Evolutionary conservation across 2,329 filamentous ascomycete genomes (phyloP), one percentile per base, ranked within the genome.

Genomic region (Exophiala calicioides): DNA sequence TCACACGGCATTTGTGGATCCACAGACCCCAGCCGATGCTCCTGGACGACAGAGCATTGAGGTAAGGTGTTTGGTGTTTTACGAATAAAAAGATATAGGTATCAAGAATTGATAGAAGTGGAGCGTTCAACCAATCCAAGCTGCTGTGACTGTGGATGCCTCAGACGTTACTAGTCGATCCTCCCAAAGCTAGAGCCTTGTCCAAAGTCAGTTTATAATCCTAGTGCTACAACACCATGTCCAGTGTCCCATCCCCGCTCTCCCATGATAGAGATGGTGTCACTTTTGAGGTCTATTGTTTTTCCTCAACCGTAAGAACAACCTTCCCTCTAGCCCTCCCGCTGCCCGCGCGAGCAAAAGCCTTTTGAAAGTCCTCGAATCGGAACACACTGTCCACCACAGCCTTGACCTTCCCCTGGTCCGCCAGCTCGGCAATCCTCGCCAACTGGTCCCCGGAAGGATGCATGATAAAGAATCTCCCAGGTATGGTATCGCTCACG

Each of bases 21-120:
- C 78, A 4, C 60, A 68, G 41, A 80, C 78, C 9, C 75, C 78
- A 0, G 58, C 59, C 18, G 75, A 72, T 43, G 71, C 75, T 5
- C 71, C 68, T 5, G 69, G 64, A 29, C 62, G 81, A 53, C 76
- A 85, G 68, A 82, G 79, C 58, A 84, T 85, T 50, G 81, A 85
- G 67, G 80, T 84, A 1, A 68, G 81, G 56, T 81, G 78, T 47
- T 64, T 84, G 60, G 76, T 84, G 0, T 83, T 82, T 58, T 82
- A 83, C 55, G 76, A 79, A 24, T 72, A 65, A 61, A 65, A 69
- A 30, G n/a, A n/a, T n/a, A n/a, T n/a, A n/a, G n/a, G n/a, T n/a
- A n/a, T n/a, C n/a, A n/a, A n/a, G n/a, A n/a, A n/a, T n/a, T n/a
- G n/a, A n/a, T n/a, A n/a, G n/a, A n/a, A n/a, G n/a, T n/a, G n/a